Evolutionary conservation across 2,329 filamentous ascomycete genomes (phyloP).

Genomic region (Xylaria arbuscula): DNA sequence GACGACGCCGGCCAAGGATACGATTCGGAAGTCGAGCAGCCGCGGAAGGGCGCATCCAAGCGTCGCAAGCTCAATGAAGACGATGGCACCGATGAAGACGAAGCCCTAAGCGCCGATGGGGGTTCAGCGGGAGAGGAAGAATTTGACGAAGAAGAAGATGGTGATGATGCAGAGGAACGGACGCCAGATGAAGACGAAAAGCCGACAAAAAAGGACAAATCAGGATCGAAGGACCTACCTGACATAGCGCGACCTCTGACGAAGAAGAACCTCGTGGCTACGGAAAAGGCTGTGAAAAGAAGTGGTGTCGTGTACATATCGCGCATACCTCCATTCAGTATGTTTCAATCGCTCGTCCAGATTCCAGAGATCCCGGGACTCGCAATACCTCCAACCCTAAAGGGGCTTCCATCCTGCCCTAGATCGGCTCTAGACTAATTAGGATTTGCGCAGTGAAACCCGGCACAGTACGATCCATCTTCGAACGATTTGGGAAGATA

Average conservation of each 20-base stretch:
- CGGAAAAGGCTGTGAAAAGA: slow-evolving; percentile 73
- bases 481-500: slow-evolving; percentile 76
- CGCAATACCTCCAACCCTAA: background rate
- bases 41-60: slow-evolving; percentile 75
- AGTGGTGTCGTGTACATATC: slow-evolving; percentile 87
- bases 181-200: slow-evolving; percentile 36
- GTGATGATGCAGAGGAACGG: slow-evolving; percentile 41
- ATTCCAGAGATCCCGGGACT: background rate
- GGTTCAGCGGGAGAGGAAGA: slow-evolving; percentile 37
- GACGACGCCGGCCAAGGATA: slow-evolving; percentile 70
- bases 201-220: slow-evolving; percentile 37
- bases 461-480: slow-evolving; percentile 59
- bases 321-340: slow-evolving; percentile 89
- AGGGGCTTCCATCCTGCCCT: background rate
- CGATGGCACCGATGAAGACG: slow-evolving; percentile 46
- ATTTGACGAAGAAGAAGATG: slow-evolving; percentile 35
- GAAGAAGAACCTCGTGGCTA: slow-evolving; percentile 75
- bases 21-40: slow-evolving; percentile 71
- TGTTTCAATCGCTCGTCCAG: background rate
- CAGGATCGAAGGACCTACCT: slow-evolving; percentile 54
- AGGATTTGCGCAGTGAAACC: slow-evolving; percentile 63
- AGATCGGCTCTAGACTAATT: background rate
- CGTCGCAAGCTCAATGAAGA: slow-evolving; percentile 50
- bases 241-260: slow-evolving; percentile 66
- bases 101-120: slow-evolving; percentile 48